These are phyloP conservation scores for Candida chilensis DNA, from an alignment of 805 yeast genomes.

Conservation along the genomic window DNA sequence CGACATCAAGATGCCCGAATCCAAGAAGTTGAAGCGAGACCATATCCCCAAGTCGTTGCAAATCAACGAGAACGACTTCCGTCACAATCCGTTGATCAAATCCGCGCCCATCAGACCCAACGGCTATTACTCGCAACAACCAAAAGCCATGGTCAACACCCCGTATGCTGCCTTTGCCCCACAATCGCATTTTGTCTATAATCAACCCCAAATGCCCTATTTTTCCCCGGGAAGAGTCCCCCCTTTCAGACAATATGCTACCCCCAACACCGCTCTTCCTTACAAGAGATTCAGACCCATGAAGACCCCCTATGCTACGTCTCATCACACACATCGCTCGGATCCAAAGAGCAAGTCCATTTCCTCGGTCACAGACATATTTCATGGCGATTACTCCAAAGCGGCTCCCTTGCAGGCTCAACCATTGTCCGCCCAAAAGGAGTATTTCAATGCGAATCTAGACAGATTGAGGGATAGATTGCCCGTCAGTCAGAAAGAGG, in stretches of 20 bases:
- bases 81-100: constrained; percentile 1
- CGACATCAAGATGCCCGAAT: constrained; percentile 1
- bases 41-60: constrained; percentile 3
- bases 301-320: not conserved
- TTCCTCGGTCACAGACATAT: constrained; percentile 25
- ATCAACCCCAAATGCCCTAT: too few relatives aligned
- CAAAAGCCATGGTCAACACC: too few relatives aligned
- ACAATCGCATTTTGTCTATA: too few relatives aligned
- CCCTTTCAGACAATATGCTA: not conserved
- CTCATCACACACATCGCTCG: not conserved
- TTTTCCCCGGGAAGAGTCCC: too few relatives aligned
- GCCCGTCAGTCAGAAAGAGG: not conserved
- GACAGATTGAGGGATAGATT: not conserved
- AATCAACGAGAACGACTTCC: not conserved
- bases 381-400: constrained; percentile 22
- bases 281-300: not conserved
- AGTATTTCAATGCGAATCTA: constrained; percentile 9
- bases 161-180: too few relatives aligned
- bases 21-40: constrained; percentile 3
- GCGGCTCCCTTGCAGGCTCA: constrained; percentile 31
- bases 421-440: constrained; percentile 30
- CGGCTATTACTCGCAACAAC: not conserved
- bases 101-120: constrained; percentile 1
- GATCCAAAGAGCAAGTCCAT: constrained; percentile 2
- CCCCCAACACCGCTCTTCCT: constrained; percentile 1